Evolutionary conservation across 257 asterid species (phyloP), one percentile per base, ranked within the genome.

Genomic region (Voacanga thouarsii): DNA sequence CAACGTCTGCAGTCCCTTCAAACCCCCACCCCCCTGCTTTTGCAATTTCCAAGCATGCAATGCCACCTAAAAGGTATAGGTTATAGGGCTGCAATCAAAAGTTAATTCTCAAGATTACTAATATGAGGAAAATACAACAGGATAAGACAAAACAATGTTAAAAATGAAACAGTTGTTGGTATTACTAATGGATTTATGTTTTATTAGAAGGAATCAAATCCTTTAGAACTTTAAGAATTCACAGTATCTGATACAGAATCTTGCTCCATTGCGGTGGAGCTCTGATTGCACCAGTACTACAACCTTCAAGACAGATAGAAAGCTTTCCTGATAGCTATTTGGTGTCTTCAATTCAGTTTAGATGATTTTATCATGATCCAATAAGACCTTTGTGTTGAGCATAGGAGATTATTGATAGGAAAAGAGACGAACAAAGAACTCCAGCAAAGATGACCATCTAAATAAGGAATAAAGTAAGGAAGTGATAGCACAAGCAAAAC

Each of bases 391-490:
- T 92, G 83, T 84, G 97, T 65, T 92, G 85, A 80, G 99, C 99
- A 72, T 91, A 92, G 39, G 92, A 82, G 64, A 88, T 82, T 89
- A 94, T 89, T 60, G 82, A 78, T n/a, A 94, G 39, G 79, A 90
- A 91, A 72, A 92, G 26, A 71, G 90, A 89, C 45, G 88, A 94
- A 77, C 90, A 80, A 61, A 80, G 87, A 51, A 92, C 78, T 44
- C 86, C 87, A 0, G 94, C 44, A 24, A 91, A 75, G 83, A 91
- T 82, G 50, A 94, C 97, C 80, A 94, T 97, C 99, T 92, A 80
- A 11, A 57, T 24, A 24, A 44, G 4, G 19, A 1, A 12, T 4
- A 44, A 43, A 24, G 45, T 44, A 0, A 71, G 10, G 21, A 45
- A 71, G 11, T 12, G 21, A 44, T 7, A 23, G 0, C 3, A 39